Evolutionary conservation across 2,329 filamentous ascomycete species (phyloP).

Genomic region (Apiospora malaysiana): DNA sequence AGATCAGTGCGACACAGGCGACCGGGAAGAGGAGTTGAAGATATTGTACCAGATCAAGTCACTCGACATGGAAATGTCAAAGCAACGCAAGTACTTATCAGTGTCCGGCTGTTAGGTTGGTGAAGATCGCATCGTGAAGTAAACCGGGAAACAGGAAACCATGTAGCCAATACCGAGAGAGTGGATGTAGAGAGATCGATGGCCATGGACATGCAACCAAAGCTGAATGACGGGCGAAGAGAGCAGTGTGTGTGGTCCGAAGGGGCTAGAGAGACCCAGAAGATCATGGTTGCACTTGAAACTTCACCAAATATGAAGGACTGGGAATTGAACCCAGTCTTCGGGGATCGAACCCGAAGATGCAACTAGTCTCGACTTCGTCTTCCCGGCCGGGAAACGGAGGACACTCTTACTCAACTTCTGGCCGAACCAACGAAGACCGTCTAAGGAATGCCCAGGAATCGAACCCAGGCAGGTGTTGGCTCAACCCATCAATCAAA

Average conservation of each 20-base stretch:
- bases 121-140: constrained; percentile 10
- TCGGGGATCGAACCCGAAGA: background rate
- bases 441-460: background rate
- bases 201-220: background rate
- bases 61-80: background rate
- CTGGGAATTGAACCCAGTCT: background rate
- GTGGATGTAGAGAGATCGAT: background rate
- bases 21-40: background rate
- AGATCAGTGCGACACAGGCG: constrained; percentile 14
- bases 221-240: background rate
- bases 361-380: background rate
- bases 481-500: background rate
- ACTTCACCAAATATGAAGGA: background rate
- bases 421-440: background rate
- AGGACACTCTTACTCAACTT: background rate
- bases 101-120: background rate
- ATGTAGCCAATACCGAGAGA: constrained; percentile 6
- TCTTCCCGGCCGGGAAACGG: background rate
- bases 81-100: background rate
- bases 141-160: constrained; percentile 1
- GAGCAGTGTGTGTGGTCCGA: background rate
- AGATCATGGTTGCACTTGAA: background rate
- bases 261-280: background rate
- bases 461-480: background rate
- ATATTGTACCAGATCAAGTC: background rate